Evolutionary conservation across 2,329 filamentous ascomycete species (phyloP).

Genomic region (Fusarium stilboides): DNA sequence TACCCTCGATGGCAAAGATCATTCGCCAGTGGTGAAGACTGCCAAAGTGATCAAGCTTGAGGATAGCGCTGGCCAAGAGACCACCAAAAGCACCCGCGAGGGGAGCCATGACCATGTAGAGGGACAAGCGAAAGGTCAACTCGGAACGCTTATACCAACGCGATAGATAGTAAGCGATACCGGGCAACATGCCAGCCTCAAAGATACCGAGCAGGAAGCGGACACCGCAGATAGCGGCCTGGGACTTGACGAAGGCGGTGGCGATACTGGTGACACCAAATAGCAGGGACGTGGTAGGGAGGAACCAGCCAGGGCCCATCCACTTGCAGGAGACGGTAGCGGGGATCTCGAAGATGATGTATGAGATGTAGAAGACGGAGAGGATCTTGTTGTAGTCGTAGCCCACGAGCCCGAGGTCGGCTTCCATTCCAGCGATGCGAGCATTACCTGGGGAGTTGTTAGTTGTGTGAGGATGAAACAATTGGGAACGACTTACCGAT

Average conservation of each 20-base stretch:
- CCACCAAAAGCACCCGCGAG: constrained; percentile 78
- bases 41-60: constrained; percentile 71
- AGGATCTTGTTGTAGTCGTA: constrained; percentile 76
- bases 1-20: constrained; percentile 80
- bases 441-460: constrained; percentile 58
- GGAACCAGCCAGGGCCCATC: constrained; percentile 76
- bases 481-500: constrained; percentile 67
- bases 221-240: constrained; percentile 66
- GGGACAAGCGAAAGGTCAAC: constrained; percentile 72
- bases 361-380: constrained; percentile 75
- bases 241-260: constrained; percentile 72
- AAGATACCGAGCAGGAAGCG: constrained; percentile 74
- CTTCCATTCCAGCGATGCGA: constrained; percentile 70
- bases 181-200: constrained; percentile 76
- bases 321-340: constrained; percentile 75
- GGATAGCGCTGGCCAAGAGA: constrained; percentile 73
- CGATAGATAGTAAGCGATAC: constrained; percentile 76
- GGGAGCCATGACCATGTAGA: constrained; percentile 77
- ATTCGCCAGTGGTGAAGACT: constrained; percentile 73
- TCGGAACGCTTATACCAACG: constrained; percentile 76
- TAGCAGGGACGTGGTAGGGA: constrained; percentile 68
- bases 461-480: neutral
- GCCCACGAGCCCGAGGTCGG: constrained; percentile 67
- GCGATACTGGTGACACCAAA: constrained; percentile 73
- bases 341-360: constrained; percentile 77